phyloP scores from a whole-genome alignment of 345 rosid species.

The Firmiana major region DNA sequence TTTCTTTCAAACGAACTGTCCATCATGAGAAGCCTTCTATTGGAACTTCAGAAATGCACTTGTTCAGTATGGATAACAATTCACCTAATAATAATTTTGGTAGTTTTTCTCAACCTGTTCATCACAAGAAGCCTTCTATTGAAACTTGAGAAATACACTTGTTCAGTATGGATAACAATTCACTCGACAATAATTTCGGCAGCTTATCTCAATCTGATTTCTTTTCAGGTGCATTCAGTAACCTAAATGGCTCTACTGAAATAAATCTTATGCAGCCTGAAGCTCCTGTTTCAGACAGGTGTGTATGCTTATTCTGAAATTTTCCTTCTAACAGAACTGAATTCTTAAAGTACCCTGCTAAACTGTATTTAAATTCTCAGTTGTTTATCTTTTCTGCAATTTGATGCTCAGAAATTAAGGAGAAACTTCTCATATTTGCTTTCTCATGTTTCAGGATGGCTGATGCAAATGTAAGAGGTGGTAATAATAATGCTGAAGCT shows the following conservation, averaged over 20 bases:
- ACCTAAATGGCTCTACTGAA: constrained; percentile 27
- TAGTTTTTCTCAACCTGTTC: constrained; percentile 21
- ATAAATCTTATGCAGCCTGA: constrained; percentile 9
- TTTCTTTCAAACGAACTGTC: constrained; percentile 20
- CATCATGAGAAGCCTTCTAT: constrained; percentile 22
- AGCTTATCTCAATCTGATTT: constrained; percentile 34
- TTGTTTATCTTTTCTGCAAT: too few species aligned
- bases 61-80: constrained; percentile 26
- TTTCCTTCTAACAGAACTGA: constrained; percentile 5
- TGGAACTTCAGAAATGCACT: constrained; percentile 32
- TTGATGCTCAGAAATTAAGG: background rate
- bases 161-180: constrained; percentile 22
- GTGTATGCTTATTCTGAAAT: constrained; percentile 1
- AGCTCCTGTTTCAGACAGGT: constrained; percentile 50
- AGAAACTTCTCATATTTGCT: background rate
- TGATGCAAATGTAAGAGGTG: constrained; percentile 26
- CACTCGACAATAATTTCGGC: constrained; percentile 34
- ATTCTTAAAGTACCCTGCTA: background rate
- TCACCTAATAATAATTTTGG: constrained; percentile 35
- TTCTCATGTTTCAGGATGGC: constrained; percentile 32
- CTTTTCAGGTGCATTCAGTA: constrained; percentile 30
- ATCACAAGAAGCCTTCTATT: constrained; percentile 21
- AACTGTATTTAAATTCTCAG: background rate
- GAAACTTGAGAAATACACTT: constrained; percentile 35
- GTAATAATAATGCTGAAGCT: constrained; percentile 25